Conservation (phyloP, 2,329 filamentous ascomycete species). For the Tolypocladium tropicale region DNA sequence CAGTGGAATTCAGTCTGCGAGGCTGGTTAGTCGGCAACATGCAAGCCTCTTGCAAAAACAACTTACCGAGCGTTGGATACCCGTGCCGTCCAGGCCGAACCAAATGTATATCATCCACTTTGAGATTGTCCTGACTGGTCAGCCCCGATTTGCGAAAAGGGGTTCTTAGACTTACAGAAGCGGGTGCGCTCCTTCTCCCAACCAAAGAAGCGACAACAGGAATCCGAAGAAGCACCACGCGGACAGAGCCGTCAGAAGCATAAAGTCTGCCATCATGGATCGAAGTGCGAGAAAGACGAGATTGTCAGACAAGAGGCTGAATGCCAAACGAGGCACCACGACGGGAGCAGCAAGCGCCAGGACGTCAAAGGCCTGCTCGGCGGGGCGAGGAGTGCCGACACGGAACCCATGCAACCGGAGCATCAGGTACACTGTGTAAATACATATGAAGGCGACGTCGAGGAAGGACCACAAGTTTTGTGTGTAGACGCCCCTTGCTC, state of each 20-base stretch:
- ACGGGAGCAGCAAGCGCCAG: constrained; percentile 72
- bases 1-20: constrained; percentile 59
- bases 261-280: constrained; percentile 80
- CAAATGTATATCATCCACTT: constrained; percentile 94
- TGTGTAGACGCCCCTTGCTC: constrained; percentile 63
- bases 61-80: constrained; percentile 45
- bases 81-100: constrained; percentile 73
- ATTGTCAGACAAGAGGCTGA: constrained; percentile 75
- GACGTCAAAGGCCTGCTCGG: constrained; percentile 64
- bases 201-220: constrained; percentile 68
- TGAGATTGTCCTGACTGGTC: constrained; percentile 48
- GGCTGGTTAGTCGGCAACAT: neutral
- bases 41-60: neutral
- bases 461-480: constrained; percentile 86
- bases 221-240: constrained; percentile 81
- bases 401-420: constrained; percentile 57
- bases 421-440: constrained; percentile 59
- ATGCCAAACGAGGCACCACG: constrained; percentile 67
- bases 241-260: constrained; percentile 63
- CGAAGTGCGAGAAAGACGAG: constrained; percentile 72
- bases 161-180: constrained; percentile 35
- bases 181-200: constrained; percentile 53
- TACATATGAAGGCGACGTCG: constrained; percentile 65
- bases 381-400: constrained; percentile 33
- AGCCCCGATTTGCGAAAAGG: neutral